Evolutionary conservation across 2,329 filamentous ascomycete genomes (phyloP).

Genomic region (Corinectria fuckeliana): DNA sequence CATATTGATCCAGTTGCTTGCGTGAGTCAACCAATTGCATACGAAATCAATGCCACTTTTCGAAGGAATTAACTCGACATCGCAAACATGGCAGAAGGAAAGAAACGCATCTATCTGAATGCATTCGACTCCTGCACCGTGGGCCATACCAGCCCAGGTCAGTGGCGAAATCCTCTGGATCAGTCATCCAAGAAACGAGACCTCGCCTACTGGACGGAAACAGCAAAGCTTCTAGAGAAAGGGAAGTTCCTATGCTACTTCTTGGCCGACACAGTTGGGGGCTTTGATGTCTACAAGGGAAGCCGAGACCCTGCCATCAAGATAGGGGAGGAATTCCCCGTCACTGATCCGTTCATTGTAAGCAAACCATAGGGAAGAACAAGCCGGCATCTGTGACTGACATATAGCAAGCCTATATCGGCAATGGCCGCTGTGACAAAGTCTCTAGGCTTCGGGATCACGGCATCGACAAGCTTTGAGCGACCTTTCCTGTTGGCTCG

Average conservation of each 20-base stretch:
- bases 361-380: background rate
- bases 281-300: constrained; percentile 18
- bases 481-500: constrained; percentile 14
- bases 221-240: constrained; percentile 65
- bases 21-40: background rate
- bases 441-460: constrained; percentile 68
- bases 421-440: constrained; percentile 70
- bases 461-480: constrained; percentile 58
- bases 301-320: constrained; percentile 55
- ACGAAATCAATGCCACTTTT: background rate
- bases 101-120: constrained; percentile 25
- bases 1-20: background rate
- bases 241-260: constrained; percentile 69
- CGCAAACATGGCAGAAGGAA: background rate
- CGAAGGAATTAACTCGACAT: background rate
- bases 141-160: constrained; percentile 21
- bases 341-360: constrained; percentile 63
- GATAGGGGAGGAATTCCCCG: constrained; percentile 60
- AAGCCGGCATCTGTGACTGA: background rate
- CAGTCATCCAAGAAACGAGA: constrained; percentile 5
- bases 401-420: constrained; percentile 46
- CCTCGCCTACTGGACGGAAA: constrained; percentile 67
- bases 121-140: constrained; percentile 21
- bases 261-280: constrained; percentile 60
- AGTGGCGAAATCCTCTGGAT: constrained; percentile 24